phyloP scores from a whole-genome alignment of 2,329 filamentous ascomycete genomes.

The Anisogramma anomala region DNA sequence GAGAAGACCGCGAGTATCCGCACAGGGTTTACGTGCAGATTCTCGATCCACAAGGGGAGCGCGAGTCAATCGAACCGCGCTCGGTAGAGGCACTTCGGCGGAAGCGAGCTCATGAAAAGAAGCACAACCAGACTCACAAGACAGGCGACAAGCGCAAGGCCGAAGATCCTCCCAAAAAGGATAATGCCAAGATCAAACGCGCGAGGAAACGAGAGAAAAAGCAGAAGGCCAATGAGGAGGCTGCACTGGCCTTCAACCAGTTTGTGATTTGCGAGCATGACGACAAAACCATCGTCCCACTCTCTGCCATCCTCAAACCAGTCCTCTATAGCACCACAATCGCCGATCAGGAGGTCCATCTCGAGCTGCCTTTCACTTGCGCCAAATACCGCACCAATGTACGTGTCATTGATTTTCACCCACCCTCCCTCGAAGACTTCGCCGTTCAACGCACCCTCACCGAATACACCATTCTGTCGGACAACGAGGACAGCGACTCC shows the following conservation, averaged over 20 bases:
- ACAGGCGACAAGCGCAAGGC: slow-evolving; percentile 30
- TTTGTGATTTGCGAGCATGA: slow-evolving; percentile 25
- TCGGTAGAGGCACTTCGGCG: slow-evolving; percentile 49
- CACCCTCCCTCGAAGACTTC: slow-evolving; percentile 60
- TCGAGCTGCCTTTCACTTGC: slow-evolving; percentile 62
- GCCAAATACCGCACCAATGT: slow-evolving; percentile 56
- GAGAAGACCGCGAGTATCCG: slow-evolving; percentile 41
- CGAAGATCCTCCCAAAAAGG: slow-evolving; percentile 13
- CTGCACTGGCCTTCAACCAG: slow-evolving; percentile 18
- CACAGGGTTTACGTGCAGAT: slow-evolving; percentile 47
- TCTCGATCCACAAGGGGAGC: slow-evolving; percentile 30
- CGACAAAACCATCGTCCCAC: slow-evolving; percentile 23
- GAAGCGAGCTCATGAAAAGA: slow-evolving; percentile 51
- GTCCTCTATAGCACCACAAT: slow-evolving; percentile 31
- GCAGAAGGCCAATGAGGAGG: slow-evolving; percentile 19
- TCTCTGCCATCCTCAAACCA: slow-evolving; percentile 31
- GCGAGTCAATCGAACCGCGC: slow-evolving; percentile 33
- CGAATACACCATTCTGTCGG: slow-evolving; percentile 41
- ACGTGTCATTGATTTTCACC: slow-evolving; percentile 74
- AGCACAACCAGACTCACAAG: slow-evolving; percentile 30
- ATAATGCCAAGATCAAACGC: slow-evolving; percentile 19
- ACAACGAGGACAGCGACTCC: slow-evolving; percentile 25
- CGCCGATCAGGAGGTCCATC: slow-evolving; percentile 23
- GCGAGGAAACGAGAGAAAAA: slow-evolving; percentile 15
- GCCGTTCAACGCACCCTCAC: slow-evolving; percentile 33